Conservation (phyloP, 2,329 filamentous ascomycete genomes). For the Lachnum nothofagi region DNA sequence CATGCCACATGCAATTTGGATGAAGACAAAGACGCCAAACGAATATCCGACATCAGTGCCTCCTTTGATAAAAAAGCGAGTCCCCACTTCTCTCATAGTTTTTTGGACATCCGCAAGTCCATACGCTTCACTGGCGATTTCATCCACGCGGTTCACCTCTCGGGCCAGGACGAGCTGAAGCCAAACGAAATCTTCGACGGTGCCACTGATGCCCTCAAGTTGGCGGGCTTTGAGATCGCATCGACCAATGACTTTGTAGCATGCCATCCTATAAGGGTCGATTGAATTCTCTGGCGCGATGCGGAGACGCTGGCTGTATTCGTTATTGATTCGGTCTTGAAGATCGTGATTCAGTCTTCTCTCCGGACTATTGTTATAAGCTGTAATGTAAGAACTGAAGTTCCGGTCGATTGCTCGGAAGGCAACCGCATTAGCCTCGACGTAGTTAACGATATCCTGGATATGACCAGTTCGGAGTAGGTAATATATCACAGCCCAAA, state of each 20-base stretch:
- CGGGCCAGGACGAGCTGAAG: constrained; percentile 65
- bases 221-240: constrained; percentile 62
- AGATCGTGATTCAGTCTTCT: constrained; percentile 71
- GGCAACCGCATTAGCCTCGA: constrained; percentile 69
- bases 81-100: constrained; percentile 81
- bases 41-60: constrained; percentile 65
- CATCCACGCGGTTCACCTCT: constrained; percentile 58
- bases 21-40: constrained; percentile 87
- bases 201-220: constrained; percentile 52
- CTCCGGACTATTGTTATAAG: constrained; percentile 72
- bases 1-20: constrained; percentile 84
- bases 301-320: constrained; percentile 79
- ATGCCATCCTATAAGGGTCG: constrained; percentile 93
- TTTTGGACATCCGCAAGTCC: constrained; percentile 65
- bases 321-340: constrained; percentile 81
- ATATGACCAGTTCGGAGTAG: constrained; percentile 80
- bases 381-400: constrained; percentile 81
- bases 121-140: constrained; percentile 62
- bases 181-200: constrained; percentile 68
- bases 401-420: constrained; percentile 89
- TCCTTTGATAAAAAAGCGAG: constrained; percentile 82
- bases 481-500: constrained; percentile 93
- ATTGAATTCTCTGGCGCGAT: constrained; percentile 82
- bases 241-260: constrained; percentile 93
- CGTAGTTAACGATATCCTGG: constrained; percentile 79